Evolutionary conservation across 2,329 filamentous ascomycete genomes (phyloP).

Genomic region (Cladosporium sp.): DNA sequence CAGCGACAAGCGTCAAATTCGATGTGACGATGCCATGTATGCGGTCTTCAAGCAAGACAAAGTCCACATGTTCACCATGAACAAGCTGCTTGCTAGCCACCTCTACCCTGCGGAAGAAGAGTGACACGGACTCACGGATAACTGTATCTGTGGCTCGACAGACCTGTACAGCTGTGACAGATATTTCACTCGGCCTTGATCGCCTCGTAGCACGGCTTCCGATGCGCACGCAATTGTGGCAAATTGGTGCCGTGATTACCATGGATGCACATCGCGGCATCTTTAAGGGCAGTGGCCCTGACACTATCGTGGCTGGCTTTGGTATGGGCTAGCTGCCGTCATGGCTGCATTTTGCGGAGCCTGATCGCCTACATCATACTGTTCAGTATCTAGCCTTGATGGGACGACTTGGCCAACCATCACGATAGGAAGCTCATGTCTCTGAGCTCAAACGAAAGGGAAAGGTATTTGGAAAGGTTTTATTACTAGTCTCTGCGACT

Average conservation of each 20-base stretch:
- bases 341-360: neutral
- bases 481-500: neutral
- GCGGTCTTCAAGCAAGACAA: constrained; percentile 87
- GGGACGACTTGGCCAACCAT: neutral
- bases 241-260: neutral
- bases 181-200: neutral
- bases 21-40: constrained; percentile 87
- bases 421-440: neutral
- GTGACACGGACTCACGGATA: neutral
- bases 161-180: neutral
- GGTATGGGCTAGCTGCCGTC: neutral
- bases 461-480: neutral
- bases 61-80: constrained; percentile 99
- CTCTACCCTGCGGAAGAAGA: constrained; percentile 79
- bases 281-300: neutral
- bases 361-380: neutral
- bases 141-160: neutral
- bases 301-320: neutral
- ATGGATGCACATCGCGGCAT: neutral
- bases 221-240: neutral
- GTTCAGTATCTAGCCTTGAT: neutral
- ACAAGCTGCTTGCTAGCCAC: constrained; percentile 88
- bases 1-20: constrained; percentile 85
- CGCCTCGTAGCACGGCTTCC: neutral
- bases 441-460: neutral